Evolutionary conservation across 139 green algal species (phyloP), one percentile per base, ranked within the genome.

Genomic region (Picochlorum costavermella): DNA sequence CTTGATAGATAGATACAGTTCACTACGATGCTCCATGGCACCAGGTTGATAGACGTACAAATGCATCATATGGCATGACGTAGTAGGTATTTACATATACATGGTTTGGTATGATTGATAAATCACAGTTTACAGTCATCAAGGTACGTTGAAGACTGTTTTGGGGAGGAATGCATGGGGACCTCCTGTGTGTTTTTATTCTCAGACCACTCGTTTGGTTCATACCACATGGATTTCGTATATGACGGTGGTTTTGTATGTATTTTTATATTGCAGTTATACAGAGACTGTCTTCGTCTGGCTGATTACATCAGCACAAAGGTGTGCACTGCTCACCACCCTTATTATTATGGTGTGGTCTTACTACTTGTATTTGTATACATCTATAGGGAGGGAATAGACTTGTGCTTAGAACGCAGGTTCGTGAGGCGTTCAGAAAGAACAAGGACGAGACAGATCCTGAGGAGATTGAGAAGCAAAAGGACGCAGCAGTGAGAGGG

Each of bases 301-400:
- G 80, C 80, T 4, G 78, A 86, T 44, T 86, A 86, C 63, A 75
- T 86, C 12, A 65, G 65, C 14, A 78, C 65, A 25, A 70, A 78
- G 75, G 75, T 83, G 25, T 26, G 56, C 20, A 2, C 29, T 30
- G 16, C n/a, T n/a, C 16, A 20, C 23, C 0, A 20, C n/a, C 17
- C 17, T 5, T 20, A 1, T 67, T 6, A 57, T 29, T 14, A 12
- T 26, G 10, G 1, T 64, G 20, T 64, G 9, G 17, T 17, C 10
- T 17, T 28, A 17, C 11, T 56, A 29, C 6, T 56, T 28, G 17
- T 56, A 10, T 20, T 16, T 56, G 13, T 56, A 8, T 6, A 56
- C n/a, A 14, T 28, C 13, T 66, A 30, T 68, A 81, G 72, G 61
- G 75, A 16, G 69, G 67, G 5, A 85, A 74, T 65, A 36, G 67